Evolutionary conservation across 345 rosid species (phyloP), one percentile per base, ranked within the genome.

Genomic region (Brassica nigra): DNA sequence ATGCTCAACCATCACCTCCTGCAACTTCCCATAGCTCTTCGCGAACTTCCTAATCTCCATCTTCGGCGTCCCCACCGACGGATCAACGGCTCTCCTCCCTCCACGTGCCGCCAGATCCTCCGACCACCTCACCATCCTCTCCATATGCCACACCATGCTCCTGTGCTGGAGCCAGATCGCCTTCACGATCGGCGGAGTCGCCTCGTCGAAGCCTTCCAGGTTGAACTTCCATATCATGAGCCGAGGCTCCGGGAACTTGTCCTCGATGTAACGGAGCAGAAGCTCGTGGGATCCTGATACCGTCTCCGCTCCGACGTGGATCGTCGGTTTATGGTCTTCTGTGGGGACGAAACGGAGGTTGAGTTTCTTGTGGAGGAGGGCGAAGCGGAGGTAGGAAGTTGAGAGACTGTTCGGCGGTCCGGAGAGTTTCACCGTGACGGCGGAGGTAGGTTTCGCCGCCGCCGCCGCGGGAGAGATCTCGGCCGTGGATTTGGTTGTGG

Each of bases 1-100:
- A 74, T 91, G 93, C 47, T 91, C 96, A 11, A 91, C 20, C 96
- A 91, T 80, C 34, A 91, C 6, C 81, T 91, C 96, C 57, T 85
- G 85, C 72, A 91, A 34, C 83, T 79, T 79, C 0, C 87, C 70
- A 27, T 89, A 89, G 65, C 87, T 85, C 81, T 83, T 84, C 1
- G 73, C 86, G 6, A 91, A 89, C 73, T 91, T 91, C 73, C 75
- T 86, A 12, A 87, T 76, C 88, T 91, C 96, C 93, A 91, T 91
- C 80, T 68, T 84, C 9, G 86, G 87, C 2, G 83, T 91, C 39
- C 96, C 96, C 72, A 85, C 84, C 4, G 86, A 68, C 30, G 93
- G 92, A 87, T 91, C 90, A n/a, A 49, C 87, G 1, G 84, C 81
- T 80, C 29, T 83, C 85, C 68, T 80, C 2, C 89, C 90, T 30